These are phyloP conservation scores for Chytriomyces confervae DNA, from an alignment of 192 early-diverging fungal species.

Conservation along the genomic window DNA sequence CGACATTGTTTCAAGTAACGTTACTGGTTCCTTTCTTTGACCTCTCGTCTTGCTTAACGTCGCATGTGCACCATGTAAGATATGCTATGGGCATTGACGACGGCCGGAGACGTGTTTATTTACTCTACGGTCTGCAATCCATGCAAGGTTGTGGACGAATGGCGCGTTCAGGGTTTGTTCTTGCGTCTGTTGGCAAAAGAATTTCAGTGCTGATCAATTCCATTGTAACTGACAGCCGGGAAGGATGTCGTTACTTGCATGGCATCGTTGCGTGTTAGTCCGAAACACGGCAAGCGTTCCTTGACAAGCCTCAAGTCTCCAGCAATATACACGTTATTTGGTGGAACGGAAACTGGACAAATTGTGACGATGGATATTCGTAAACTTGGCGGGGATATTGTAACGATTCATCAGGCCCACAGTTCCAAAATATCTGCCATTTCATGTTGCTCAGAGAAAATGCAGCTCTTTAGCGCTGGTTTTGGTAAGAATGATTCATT, in stretches of 20 bases:
- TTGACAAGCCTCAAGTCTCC: constrained; percentile 19
- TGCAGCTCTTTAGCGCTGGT: constrained; percentile 38
- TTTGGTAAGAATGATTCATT: constrained; percentile 31
- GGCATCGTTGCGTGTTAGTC: constrained; percentile 39
- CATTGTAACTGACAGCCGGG: constrained; percentile 20
- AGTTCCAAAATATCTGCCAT: constrained; percentile 39
- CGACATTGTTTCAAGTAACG: constrained; percentile 48
- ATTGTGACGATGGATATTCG: constrained; percentile 52
- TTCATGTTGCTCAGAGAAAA: constrained; percentile 26
- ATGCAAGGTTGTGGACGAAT: constrained; percentile 47
- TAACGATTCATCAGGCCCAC: constrained; percentile 45
- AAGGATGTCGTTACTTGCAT: constrained; percentile 43
- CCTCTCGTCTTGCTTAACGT: constrained; percentile 17
- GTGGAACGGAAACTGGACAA: constrained; percentile 59
- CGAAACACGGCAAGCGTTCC: constrained; percentile 22
- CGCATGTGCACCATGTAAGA: constrained; percentile 28
- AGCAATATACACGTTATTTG: constrained; percentile 48
- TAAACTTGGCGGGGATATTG: constrained; percentile 32
- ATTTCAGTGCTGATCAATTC: constrained; percentile 7
- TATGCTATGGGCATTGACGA: constrained; percentile 46
- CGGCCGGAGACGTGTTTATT: constrained; percentile 48
- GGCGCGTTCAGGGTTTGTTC: constrained; percentile 37
- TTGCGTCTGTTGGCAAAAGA: constrained; percentile 1
- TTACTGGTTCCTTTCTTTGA: background rate
- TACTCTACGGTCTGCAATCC: constrained; percentile 52